Percentiles rank a stretch among this genome's conserved stretches.
These are phyloP conservation scores for Physaria fendleri DNA, from an alignment of 345 rosid genomes.

Conservation along the genomic window DNA sequence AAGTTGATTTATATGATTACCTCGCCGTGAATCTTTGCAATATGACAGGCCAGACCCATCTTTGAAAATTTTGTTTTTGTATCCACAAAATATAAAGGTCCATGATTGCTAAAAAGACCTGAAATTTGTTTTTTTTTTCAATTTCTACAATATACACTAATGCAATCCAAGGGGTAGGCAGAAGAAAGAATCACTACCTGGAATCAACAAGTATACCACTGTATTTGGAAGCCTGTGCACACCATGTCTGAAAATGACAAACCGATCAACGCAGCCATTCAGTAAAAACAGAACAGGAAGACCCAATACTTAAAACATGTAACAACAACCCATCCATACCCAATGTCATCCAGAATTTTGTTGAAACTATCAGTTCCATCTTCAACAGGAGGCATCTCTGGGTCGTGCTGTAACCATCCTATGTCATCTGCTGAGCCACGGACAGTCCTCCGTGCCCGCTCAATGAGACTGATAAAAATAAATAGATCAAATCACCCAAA, in stretches of 20 bases:
- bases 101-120: slow-evolving; percentile 99
- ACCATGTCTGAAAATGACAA: slow-evolving; percentile 75
- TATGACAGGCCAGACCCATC: slow-evolving; percentile 89
- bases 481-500: background rate
- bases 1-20: slow-evolving; percentile 30
- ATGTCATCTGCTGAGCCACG: slow-evolving; percentile 96
- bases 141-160: background rate
- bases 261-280: slow-evolving; percentile 19
- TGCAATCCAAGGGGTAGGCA: background rate
- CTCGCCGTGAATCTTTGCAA: slow-evolving; percentile 99
- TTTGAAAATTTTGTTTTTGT: slow-evolving; percentile 81
- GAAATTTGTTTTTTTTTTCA: background rate
- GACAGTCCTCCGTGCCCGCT: slow-evolving; percentile 83
- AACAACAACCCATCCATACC: slow-evolving; percentile 41
- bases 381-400: slow-evolving; percentile 76
- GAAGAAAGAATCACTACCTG: slow-evolving; percentile 50
- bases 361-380: slow-evolving; percentile 80
- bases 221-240: slow-evolving; percentile 78
- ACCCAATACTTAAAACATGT: slow-evolving; percentile 1
- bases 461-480: slow-evolving; percentile 56
- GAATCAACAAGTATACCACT: slow-evolving; percentile 80
- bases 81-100: slow-evolving; percentile 87
- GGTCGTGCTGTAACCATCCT: slow-evolving; percentile 78
- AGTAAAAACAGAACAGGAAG: slow-evolving; percentile 21
- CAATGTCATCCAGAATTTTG: slow-evolving; percentile 67